phyloP scores from a whole-genome alignment of 179 eudicot genomes.

The Actinidia polygama region DNA sequence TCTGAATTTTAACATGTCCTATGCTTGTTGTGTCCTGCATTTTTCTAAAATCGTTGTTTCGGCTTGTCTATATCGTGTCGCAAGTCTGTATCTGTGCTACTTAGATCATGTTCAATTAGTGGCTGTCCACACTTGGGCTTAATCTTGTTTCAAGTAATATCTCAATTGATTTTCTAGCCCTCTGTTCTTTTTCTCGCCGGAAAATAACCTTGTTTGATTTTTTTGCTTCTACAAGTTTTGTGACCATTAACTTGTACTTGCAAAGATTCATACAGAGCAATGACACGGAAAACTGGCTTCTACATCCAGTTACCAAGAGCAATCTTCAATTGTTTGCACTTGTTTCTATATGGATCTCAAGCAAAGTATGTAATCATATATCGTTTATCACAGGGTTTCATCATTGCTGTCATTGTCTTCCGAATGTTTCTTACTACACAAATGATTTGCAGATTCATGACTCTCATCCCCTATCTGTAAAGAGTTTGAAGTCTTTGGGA shows the following conservation, averaged over 20 bases:
- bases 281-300: slow-evolving; percentile 49
- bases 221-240: slow-evolving; percentile 11
- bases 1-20: too few species aligned
- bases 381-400: slow-evolving; percentile 7
- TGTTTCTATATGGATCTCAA: slow-evolving; percentile 78
- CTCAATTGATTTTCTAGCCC: too few species aligned
- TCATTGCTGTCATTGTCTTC: neutral
- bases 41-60: too few species aligned
- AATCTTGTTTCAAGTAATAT: too few species aligned
- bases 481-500: slow-evolving; percentile 54
- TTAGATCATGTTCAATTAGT: too few species aligned
- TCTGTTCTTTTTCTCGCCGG: neutral
- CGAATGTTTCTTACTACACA: neutral
- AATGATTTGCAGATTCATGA: slow-evolving; percentile 51
- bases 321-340: slow-evolving; percentile 83
- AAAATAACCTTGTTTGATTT: neutral
- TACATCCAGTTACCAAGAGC: slow-evolving; percentile 58
- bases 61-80: too few species aligned
- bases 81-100: too few species aligned
- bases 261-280: slow-evolving; percentile 29
- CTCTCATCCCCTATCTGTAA: slow-evolving; percentile 53
- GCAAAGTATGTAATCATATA: slow-evolving; percentile 48
- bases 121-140: too few species aligned
- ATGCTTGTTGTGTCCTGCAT: too few species aligned
- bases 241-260: slow-evolving; percentile 13